phyloP scores from a whole-genome alignment of 192 early-diverging fungal genomes.

The Dissophora ornata region DNA sequence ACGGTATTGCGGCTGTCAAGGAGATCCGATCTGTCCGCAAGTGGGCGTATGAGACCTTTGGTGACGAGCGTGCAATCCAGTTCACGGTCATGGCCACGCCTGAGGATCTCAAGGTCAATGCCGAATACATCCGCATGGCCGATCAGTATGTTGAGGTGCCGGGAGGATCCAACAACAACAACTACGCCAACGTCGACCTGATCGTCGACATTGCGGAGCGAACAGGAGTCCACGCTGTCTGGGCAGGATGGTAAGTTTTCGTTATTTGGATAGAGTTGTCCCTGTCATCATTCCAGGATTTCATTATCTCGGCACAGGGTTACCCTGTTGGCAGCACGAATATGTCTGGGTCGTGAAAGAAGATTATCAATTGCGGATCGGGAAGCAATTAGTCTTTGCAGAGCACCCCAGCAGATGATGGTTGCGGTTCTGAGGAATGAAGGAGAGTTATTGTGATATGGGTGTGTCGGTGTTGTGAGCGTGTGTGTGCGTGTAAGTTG shows the following conservation, averaged over 20 bases:
- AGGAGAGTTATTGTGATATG: no score
- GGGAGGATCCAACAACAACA: conserved; percentile 98
- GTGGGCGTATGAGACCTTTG: conserved; percentile 99
- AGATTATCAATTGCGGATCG: neutral
- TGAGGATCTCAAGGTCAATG: conserved; percentile 96
- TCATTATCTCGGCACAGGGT: no score
- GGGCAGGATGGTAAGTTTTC: conserved; percentile 89
- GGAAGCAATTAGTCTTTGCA: no score
- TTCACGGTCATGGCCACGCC: conserved; percentile 99
- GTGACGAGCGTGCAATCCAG: conserved; percentile 93
- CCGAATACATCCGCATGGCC: conserved; percentile 99
- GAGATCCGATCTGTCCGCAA: conserved; percentile 97
- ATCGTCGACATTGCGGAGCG: conserved; percentile 99
- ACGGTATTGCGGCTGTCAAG: conserved; percentile 99
- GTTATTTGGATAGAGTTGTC: no score
- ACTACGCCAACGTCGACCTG: conserved; percentile 98
- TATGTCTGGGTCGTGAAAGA: no score
- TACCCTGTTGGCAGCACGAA: no score
- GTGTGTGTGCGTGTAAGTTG: no score
- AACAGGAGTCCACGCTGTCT: conserved; percentile 93
- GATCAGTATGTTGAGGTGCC: conserved; percentile 99
- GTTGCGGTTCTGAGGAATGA: neutral
- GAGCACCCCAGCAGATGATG: no score
- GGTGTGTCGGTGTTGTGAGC: no score
- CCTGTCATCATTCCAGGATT: no score